Evolutionary conservation across 1,284 basidiomycete genomes (phyloP).

Genomic region (Leccinum fuscescens): DNA sequence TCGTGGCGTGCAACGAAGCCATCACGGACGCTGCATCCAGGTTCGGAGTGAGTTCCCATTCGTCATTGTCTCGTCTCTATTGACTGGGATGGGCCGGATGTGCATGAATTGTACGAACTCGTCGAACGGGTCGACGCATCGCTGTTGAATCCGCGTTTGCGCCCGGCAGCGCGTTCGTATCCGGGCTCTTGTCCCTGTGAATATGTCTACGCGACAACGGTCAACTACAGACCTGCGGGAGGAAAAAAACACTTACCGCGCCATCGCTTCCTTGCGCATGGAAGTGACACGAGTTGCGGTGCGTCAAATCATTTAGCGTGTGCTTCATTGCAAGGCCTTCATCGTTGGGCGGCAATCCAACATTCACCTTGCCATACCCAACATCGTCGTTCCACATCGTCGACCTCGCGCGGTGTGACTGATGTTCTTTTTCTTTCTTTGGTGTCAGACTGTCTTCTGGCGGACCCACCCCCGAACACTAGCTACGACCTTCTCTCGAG

Average conservation of each 20-base stretch:
- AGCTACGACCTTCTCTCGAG: conserved; percentile 78
- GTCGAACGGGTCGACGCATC: conserved; percentile 21
- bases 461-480: conserved; percentile 77
- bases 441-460: conserved; percentile 60
- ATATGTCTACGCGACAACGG: neutral
- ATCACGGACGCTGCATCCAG: conserved; percentile 48
- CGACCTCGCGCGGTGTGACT: neutral
- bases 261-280: conserved; percentile 1
- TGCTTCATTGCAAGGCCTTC: neutral
- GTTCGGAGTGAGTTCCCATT: conserved; percentile 47
- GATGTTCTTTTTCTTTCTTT: neutral
- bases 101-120: conserved; percentile 23
- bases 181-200: conserved; percentile 4
- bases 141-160: conserved; percentile 19
- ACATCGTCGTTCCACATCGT: neutral
- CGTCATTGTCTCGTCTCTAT: neutral
- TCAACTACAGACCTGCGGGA: neutral
- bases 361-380: conserved; percentile 2
- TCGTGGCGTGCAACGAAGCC: conserved; percentile 50
- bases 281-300: neutral
- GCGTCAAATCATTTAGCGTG: neutral
- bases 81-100: conserved; percentile 16
- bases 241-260: conserved; percentile 8
- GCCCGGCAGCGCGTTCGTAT: neutral
- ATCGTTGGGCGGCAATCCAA: neutral